Base-by-base conservation (phyloP, 108 stramenopile species). In the Epithemia pelagica region DNA sequence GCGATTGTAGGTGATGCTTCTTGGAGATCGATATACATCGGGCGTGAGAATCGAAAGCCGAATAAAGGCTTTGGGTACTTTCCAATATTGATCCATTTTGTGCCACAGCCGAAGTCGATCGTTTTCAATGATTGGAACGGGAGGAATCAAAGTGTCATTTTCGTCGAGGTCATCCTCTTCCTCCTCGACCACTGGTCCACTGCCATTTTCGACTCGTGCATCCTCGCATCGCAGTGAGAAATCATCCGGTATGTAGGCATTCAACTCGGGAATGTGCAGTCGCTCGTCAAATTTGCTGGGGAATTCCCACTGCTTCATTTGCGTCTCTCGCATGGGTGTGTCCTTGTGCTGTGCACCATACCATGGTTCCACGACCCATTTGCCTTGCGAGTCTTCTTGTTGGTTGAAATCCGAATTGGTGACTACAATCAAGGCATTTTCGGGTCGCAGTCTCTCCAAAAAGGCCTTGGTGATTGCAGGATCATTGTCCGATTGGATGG, bases 291-390 rank as follows among this genome's bases (percentile, higher is more conserved):
- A 78, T 33, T 29, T 64, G 19, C 71, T 52, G 10, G 83, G 80
- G 2, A 68, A 66, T 52, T 74, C 73, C 95, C 95, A 96, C n/a
- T 58, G 55, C 54, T 78, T 66, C 24, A 77, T 32, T 59, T 85
- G 64, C 5, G 82, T 86, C 1, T 75, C 67, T 0, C 79, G 24
- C 27, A 96, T 57, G 18, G 69, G 54, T 10, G 64, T 30, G 30
- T 77, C 70, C 26, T 79, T 82, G 75, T 95, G 97, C 32, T 70
- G 74, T 5, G 93, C 97, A 15, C 94, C 93, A 70, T 99, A 98
- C 82, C 94, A 84, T 31, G 78, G 81, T 68, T 97, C 96, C 21
- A 60, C 69, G 24, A 81, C 32, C 91, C 91, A 92, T 27, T 55
- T 78, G 21, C 33, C 46, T 24, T 78, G 79, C 54, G 79, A 54